Base-by-base conservation (phyloP, 768 basidiomycete species). In the Lactarius evosmus region DNA sequence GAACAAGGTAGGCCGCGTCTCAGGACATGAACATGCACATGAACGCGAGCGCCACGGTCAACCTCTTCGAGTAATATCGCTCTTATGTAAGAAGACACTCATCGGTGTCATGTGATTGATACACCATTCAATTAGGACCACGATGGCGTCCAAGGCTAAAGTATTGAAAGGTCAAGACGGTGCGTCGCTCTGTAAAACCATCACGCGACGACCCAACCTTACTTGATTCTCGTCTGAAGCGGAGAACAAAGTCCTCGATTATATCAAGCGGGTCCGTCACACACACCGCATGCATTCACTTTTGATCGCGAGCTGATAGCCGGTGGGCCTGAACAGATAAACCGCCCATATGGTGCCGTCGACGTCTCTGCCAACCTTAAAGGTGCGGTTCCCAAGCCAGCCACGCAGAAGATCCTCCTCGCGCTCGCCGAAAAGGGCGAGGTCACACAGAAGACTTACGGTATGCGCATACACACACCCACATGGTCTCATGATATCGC, bases 281-380 rank as follows among this genome's bases (percentile, higher is more conserved):
- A 32, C 3, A 33, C 17, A 9, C n/a, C 41, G 29, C n/a, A 32
- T 7, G 12, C 22, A 12, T 16, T 27, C 29, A 30, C 22, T 14
- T 17, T 8, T 3, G 17, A 2, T 30, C 29, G 25, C 7, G 19
- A 25, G 61, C 61, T 22, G 57, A 19, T 53, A 46, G 46, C 50
- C 7, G 9, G n/a, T n/a, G n/a, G 8, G 19, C 51, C 40, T 51
- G 38, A 22, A 25, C 70, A 94, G 91, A 91, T 93, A 85, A 96
- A 96, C 74, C 83, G 93, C n/a, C 93, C 93, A 7, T 95, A 88
- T 70, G 93, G 93, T 8, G 93, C 92, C 65, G 93, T 95, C 38
- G 94, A 97, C 72, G 87, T 96, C 6, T 83, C 90, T 17, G 91
- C 93, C 11, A 97, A 97, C 75, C 77, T 97, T 33, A 95, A 95